phyloP scores from a whole-genome alignment of 2,329 filamentous ascomycete species.

The Coleophoma cylindrospora region DNA sequence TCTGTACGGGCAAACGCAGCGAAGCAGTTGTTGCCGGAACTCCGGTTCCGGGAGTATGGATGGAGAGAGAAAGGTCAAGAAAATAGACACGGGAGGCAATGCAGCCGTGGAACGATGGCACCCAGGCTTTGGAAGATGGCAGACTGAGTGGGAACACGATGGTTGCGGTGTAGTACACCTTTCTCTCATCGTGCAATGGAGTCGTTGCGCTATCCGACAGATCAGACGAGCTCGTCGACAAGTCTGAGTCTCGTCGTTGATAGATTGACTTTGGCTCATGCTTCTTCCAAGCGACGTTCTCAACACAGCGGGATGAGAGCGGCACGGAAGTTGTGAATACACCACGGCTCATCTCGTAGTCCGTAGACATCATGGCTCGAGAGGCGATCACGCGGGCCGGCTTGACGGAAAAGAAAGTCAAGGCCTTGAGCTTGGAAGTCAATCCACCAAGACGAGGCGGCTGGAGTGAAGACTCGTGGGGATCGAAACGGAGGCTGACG shows the following conservation, averaged over 20 bases:
- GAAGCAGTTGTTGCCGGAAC: slow-evolving; percentile 28
- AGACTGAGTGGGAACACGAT: slow-evolving; percentile 59
- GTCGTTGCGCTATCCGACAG: slow-evolving; percentile 11
- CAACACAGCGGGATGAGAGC: slow-evolving; percentile 24
- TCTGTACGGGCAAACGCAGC: slow-evolving; percentile 23
- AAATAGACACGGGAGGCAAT: slow-evolving; percentile 59
- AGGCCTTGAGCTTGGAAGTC: slow-evolving; percentile 22
- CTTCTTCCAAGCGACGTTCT: slow-evolving; percentile 23
- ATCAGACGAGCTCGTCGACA: slow-evolving; percentile 19
- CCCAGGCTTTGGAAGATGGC: slow-evolving; percentile 53
- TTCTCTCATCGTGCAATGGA: slow-evolving; percentile 2
- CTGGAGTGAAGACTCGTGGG: slow-evolving; percentile 15
- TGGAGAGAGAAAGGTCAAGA: slow-evolving; percentile 52
- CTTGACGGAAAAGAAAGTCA: slow-evolving; percentile 20
- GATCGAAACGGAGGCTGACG: slow-evolving; percentile 25
- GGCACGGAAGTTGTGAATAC: slow-evolving; percentile 18
- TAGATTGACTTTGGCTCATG: slow-evolving; percentile 15
- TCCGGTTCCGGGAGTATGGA: slow-evolving; percentile 41
- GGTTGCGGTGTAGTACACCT: slow-evolving; percentile 48
- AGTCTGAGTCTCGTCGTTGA: slow-evolving; percentile 19
- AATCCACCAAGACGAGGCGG: slow-evolving; percentile 25
- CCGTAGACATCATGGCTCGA: slow-evolving; percentile 7
- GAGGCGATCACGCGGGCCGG: slow-evolving; percentile 15
- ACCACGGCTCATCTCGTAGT: slow-evolving; percentile 18
- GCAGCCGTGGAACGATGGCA: slow-evolving; percentile 68